Evolutionary conservation across 495 filamentous ascomycete genomes (phyloP), one percentile per base, ranked within the genome.

Genomic region (Penicillium verhagenii): DNA sequence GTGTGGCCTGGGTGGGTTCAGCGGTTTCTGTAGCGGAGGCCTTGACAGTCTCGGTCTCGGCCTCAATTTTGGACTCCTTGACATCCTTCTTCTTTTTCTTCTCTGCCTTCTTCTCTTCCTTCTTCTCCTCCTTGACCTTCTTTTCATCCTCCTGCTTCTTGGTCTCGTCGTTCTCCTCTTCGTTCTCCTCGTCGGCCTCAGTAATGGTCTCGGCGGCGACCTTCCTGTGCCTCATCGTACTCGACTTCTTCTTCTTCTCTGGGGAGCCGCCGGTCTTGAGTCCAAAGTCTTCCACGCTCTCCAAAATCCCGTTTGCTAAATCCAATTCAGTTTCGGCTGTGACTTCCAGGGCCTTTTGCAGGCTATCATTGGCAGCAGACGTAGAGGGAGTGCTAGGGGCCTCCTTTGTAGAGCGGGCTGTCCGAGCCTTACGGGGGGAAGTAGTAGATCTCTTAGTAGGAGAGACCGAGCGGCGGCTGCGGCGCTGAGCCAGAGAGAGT

Each of bases 341-440:
- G 25, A 75, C 64, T 19, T 82, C 78, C 16, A 82, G 48, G 18
- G 77, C 70, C 20, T 76, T 71, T 59, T 83, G 77, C 13, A 83
- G 71, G 50, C 58, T 74, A 23, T 75, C 75, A 47, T 77, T 81
- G 26, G 76, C 77, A 47, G 73, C 77, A 38, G 60, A 73, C 6
- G 78, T 76, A 28, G 73, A 69, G 6, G 76, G 72, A 14, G 72
- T 72, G 50, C 73, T 71, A 1, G 53, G 45, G 26, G 73, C 70
- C 44, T 83, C 74, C 54, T 83, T 82, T 13, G 74, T 59, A 38
- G 79, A 74, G 66, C 86, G 86, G 39, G 82, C 76, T 42, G 77
- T 72, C 38, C 90, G 81, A n/a, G 82, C 61, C 74, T 94, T 96
- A 56, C 91, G 83, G 3, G 93, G 91, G 28, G 81, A 86, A 14